Evolutionary conservation across 1,139 yeast genomes (phyloP), one percentile per base, ranked within the genome.

Genomic region (Suhomyces wounanorum): DNA sequence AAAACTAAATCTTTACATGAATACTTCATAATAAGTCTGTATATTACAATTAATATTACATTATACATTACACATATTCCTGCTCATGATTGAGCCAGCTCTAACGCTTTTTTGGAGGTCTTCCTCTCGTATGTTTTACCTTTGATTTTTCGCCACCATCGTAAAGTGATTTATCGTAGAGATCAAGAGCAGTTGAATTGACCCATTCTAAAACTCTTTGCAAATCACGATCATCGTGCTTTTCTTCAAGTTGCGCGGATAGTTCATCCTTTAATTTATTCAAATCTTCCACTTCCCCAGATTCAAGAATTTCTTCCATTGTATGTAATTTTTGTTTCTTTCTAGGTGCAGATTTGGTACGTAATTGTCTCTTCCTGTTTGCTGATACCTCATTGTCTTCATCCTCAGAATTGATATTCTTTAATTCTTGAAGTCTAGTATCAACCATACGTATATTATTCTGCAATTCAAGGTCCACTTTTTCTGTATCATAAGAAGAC

Each of bases 141-240:
- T 62, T 65, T 21, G 59, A 48, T 53, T 65, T 73, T 54, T 75
- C 79, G 10, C 79, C 81, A n/a, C 87, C 88, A 16, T 83, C 87
- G 55, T 81, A 84, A 52, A 84, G 79, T 0, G 79, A 68, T 55
- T 75, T 75, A 7, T 83, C 87, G 28, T 74, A 68, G 44, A 66
- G 62, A 14, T 82, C 85, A 23, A 76, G 59, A 1, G 89, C 87
- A 16, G 73, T 67, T 8, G 83, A 75, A 58, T 85, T 85, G 26
- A 82, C 83, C 89, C 89, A 85, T 52, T 81, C 83, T 4, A 75
- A 60, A 25, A 82, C 82, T 48, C 85, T 65, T 26, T 72, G 69
- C 43, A 72, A 61, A 51, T 75, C 82, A 48, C 78, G 68, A 17
- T 75, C 74, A 30, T 68, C 64, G 48, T 64, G 63, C 54, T 74